Evolutionary conservation across 768 basidiomycete species (phyloP).

Genomic region (Agaricus blazei): DNA sequence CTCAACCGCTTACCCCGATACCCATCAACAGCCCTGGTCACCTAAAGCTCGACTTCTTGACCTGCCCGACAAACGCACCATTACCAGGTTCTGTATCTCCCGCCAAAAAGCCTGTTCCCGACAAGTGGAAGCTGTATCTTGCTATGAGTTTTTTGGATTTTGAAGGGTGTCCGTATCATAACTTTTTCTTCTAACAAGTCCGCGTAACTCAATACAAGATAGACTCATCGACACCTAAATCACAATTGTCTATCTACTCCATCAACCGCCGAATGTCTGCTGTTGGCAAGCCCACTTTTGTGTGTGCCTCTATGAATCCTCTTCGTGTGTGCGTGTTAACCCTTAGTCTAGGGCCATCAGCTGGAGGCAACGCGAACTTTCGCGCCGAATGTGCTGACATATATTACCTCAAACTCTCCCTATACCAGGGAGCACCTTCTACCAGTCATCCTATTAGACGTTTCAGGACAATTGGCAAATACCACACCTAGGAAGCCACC

Average conservation of each 20-base stretch:
- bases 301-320: neutral
- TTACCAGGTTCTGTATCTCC: conserved; percentile 13
- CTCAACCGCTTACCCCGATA: conserved; percentile 4
- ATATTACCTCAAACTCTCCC: conserved; percentile 29
- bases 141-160: conserved; percentile 54
- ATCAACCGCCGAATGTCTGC: conserved; percentile 2
- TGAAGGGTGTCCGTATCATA: conserved; percentile 45
- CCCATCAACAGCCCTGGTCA: conserved; percentile 1
- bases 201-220: conserved; percentile 1
- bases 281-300: neutral
- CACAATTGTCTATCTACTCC: conserved; percentile 21
- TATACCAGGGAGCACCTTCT: conserved; percentile 13
- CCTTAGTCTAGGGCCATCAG: conserved; percentile 23
- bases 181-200: neutral
- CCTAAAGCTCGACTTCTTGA: conserved; percentile 1
- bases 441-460: conserved; percentile 36
- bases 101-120: conserved; percentile 14
- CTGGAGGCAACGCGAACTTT: conserved; percentile 35
- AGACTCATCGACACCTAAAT: conserved; percentile 35
- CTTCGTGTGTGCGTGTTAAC: neutral
- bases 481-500: conserved; percentile 16
- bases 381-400: conserved; percentile 39
- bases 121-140: conserved; percentile 37
- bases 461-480: conserved; percentile 32
- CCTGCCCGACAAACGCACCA: conserved; percentile 9